Evolutionary conservation across 116 monocot genomes (phyloP).

Genomic region (Cymodocea nodosa): DNA sequence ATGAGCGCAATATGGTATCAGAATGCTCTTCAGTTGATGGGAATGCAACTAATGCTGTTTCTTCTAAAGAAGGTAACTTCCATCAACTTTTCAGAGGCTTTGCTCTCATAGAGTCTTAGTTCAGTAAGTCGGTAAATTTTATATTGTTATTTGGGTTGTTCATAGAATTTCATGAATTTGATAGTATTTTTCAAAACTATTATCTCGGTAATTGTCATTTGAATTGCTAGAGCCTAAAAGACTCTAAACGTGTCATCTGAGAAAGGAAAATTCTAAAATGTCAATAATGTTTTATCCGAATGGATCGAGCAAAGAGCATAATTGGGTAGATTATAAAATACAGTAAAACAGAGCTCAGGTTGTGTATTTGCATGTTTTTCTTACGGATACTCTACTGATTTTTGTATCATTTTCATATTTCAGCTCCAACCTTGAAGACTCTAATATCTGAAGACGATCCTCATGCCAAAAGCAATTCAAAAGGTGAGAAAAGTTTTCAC

Average conservation of each 20-base stretch:
- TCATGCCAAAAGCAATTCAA: conserved; percentile 26
- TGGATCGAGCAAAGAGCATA: too few relatives aligned
- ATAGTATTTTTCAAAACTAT: too few relatives aligned
- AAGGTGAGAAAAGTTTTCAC: conserved; percentile 25
- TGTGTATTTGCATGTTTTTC: neutral
- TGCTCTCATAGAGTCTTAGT: too few relatives aligned
- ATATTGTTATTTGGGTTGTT: too few relatives aligned
- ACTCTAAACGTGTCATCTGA: too few relatives aligned
- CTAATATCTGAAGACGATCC: conserved; percentile 63
- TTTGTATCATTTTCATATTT: neutral
- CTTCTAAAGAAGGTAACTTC: conserved; percentile 52
- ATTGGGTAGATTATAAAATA: too few relatives aligned
- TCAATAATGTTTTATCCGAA: too few relatives aligned
- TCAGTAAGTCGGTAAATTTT: neutral
- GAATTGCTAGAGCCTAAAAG: too few relatives aligned
- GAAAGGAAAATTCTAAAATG: too few relatives aligned
- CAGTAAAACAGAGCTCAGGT: too few relatives aligned
- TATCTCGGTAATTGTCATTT: too few relatives aligned
- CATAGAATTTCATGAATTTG: too few relatives aligned
- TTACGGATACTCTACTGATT: neutral
- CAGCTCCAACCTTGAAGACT: conserved; percentile 60
- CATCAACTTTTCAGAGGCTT: neutral
- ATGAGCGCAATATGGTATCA: conserved; percentile 30
- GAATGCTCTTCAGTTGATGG: conserved; percentile 43
- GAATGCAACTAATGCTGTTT: conserved; percentile 5